These are phyloP conservation scores for Cubamyces lactineus DNA, from an alignment of 768 basidiomycete genomes.

Conservation along the genomic window DNA sequence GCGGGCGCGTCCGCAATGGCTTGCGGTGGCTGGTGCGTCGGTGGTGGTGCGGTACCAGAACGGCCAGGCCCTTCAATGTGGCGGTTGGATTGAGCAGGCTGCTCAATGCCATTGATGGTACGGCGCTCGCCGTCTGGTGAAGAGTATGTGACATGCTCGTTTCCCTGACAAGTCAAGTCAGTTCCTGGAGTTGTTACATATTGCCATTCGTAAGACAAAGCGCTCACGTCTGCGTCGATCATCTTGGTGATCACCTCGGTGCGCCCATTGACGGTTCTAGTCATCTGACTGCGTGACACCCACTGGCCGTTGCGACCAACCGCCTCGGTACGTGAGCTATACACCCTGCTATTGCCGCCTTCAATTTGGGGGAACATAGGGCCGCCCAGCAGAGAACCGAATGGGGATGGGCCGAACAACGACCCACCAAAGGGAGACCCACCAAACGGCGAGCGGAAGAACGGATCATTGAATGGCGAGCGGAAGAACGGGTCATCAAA, in stretches of 20 bases:
- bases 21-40: constrained; percentile 3
- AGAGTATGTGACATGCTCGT: constrained; percentile 69
- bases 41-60: neutral
- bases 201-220: neutral
- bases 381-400: constrained; percentile 14
- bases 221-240: constrained; percentile 61
- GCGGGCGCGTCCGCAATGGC: constrained; percentile 13
- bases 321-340: constrained; percentile 34
- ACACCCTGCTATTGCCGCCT: constrained; percentile 21
- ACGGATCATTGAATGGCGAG: constrained; percentile 8
- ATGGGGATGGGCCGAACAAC: constrained; percentile 14
- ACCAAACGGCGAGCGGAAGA: constrained; percentile 18
- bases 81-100: constrained; percentile 23
- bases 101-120: constrained; percentile 70
- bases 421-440: constrained; percentile 18
- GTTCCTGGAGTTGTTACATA: neutral
- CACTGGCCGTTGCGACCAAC: constrained; percentile 44
- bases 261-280: constrained; percentile 66
- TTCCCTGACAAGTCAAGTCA: constrained; percentile 54
- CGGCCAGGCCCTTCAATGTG: constrained; percentile 12
- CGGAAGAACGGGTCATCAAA: constrained; percentile 25
- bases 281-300: constrained; percentile 58
- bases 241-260: constrained; percentile 59
- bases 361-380: constrained; percentile 22
- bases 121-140: constrained; percentile 68